Evolutionary conservation across 495 filamentous ascomycete genomes (phyloP).

Genomic region (Lichenothelia convexa): DNA sequence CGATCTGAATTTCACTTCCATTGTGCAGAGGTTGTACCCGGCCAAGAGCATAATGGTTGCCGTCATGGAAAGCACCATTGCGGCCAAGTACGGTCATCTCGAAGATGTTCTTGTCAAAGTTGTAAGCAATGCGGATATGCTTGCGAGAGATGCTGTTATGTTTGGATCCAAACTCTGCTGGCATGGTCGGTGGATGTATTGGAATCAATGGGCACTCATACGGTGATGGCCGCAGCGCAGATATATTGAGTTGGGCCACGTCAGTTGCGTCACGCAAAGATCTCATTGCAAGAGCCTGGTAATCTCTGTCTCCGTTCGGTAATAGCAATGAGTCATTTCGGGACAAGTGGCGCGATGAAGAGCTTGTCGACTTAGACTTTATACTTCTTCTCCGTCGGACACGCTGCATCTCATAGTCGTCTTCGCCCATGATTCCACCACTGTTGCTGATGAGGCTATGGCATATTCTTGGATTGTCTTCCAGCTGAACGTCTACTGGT

Average conservation of each 20-base stretch:
- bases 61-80: slow-evolving; percentile 75
- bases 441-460: slow-evolving; percentile 2
- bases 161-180: slow-evolving; percentile 26
- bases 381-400: neutral
- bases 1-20: slow-evolving; percentile 60
- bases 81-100: slow-evolving; percentile 65
- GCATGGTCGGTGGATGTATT: slow-evolving; percentile 41
- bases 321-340: slow-evolving; percentile 1
- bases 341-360: slow-evolving; percentile 3
- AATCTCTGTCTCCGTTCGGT: neutral
- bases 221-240: slow-evolving; percentile 26
- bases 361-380: slow-evolving; percentile 3
- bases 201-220: slow-evolving; percentile 56
- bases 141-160: slow-evolving; percentile 58
- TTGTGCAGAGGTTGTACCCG: slow-evolving; percentile 47
- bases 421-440: slow-evolving; percentile 2
- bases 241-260: neutral
- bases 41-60: slow-evolving; percentile 42
- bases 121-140: slow-evolving; percentile 72
- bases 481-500: neutral
- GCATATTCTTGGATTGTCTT: neutral
- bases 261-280: neutral
- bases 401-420: slow-evolving; percentile 1
- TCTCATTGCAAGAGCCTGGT: neutral
- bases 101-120: slow-evolving; percentile 52